Evolutionary conservation across 306 rosid species (phyloP).

Genomic region (Alnus rubra): DNA sequence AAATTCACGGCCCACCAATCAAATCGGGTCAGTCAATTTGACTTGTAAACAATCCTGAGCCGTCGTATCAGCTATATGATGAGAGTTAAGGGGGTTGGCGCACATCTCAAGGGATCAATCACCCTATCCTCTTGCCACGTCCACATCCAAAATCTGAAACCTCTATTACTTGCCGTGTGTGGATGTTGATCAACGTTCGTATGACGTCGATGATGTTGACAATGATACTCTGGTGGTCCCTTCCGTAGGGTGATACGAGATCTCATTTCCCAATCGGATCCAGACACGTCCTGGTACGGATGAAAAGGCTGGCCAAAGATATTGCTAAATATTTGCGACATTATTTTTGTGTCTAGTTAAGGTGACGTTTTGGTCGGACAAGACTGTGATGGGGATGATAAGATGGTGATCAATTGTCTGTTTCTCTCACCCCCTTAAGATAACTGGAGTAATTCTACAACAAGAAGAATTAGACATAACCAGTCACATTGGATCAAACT

Average conservation of each 20-base stretch:
- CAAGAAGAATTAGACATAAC: no score
- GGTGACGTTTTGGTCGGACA: slow-evolving; percentile 56
- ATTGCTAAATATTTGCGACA: slow-evolving; percentile 33
- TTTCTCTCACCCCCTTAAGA: slow-evolving; percentile 21
- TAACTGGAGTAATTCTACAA: no score
- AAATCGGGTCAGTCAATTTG: slow-evolving; percentile 11
- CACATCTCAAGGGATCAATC: slow-evolving; percentile 21
- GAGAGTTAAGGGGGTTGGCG: neutral
- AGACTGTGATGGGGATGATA: slow-evolving; percentile 30
- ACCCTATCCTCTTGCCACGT: slow-evolving; percentile 31
- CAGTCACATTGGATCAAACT: no score
- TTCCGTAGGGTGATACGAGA: slow-evolving; percentile 32
- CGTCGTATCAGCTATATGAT: slow-evolving; percentile 6
- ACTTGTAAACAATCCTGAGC: neutral
- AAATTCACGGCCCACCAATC: slow-evolving; percentile 15
- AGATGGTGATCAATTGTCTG: slow-evolving; percentile 35
- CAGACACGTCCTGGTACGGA: slow-evolving; percentile 20
- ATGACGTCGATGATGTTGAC: slow-evolving; percentile 60
- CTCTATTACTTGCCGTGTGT: slow-evolving; percentile 43
- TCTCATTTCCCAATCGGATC: slow-evolving; percentile 9
- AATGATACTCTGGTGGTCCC: slow-evolving; percentile 55
- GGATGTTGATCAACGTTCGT: slow-evolving; percentile 31
- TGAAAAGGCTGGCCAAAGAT: slow-evolving; percentile 19
- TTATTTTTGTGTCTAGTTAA: slow-evolving; percentile 45
- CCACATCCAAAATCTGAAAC: neutral